Percentiles rank a stretch among this genome's conserved stretches.
Conservation (phyloP, 257 asterid species). For the Dorcoceras hygrometricum region DNA sequence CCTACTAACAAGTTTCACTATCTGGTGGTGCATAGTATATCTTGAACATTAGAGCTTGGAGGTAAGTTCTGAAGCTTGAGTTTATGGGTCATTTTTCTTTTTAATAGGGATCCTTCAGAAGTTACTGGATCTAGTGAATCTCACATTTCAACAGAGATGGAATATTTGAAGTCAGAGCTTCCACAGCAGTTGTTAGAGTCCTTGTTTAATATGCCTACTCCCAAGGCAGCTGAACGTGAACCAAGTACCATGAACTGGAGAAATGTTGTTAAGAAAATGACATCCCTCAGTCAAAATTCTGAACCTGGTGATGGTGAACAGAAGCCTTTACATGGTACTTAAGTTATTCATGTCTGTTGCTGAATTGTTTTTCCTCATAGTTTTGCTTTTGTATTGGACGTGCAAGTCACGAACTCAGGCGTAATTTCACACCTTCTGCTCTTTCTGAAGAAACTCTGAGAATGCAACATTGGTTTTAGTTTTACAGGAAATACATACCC, state of each 20-base stretch:
- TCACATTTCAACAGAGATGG: slow-evolving; percentile 34
- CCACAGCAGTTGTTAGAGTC: slow-evolving; percentile 76
- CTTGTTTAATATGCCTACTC: slow-evolving; percentile 80
- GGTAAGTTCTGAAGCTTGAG: slow-evolving; percentile 16
- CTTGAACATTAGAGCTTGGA: slow-evolving; percentile 11
- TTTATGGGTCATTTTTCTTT: slow-evolving; percentile 25
- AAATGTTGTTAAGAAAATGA: slow-evolving; percentile 71
- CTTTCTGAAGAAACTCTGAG: neutral
- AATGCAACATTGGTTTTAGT: neutral
- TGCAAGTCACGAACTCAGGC: slow-evolving; percentile 1
- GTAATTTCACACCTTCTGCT: slow-evolving; percentile 5
- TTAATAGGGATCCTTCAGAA: slow-evolving; percentile 52
- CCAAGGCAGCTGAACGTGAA: slow-evolving; percentile 70
- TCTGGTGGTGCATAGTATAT: neutral
- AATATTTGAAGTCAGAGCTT: slow-evolving; percentile 47
- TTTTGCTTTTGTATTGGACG: slow-evolving; percentile 7
- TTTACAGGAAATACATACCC: slow-evolving; percentile 12
- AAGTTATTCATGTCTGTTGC: slow-evolving; percentile 14
- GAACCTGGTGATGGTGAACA: slow-evolving; percentile 40
- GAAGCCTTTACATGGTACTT: slow-evolving; percentile 49
- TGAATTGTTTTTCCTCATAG: slow-evolving; percentile 9
- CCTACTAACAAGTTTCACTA: slow-evolving; percentile 17
- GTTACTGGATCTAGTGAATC: slow-evolving; percentile 33
- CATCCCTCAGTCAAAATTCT: slow-evolving; percentile 57
- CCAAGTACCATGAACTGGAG: slow-evolving; percentile 90